These are phyloP conservation scores for Trichoderma sp. DNA, from an alignment of 2,329 filamentous ascomycete genomes.

Conservation along the genomic window DNA sequence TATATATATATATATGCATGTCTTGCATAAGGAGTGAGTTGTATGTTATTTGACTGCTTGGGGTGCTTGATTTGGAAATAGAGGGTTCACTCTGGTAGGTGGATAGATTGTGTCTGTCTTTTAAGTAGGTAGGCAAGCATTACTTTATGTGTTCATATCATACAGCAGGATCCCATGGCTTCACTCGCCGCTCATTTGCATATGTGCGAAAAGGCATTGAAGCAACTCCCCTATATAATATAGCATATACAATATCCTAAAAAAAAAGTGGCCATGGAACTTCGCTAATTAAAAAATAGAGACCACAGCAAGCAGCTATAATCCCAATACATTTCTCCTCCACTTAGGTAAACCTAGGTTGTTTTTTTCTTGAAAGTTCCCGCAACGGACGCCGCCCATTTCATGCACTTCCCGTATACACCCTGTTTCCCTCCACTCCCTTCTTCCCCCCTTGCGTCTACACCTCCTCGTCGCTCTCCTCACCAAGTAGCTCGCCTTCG, in stretches of 20 bases:
- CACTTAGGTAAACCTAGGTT: neutral
- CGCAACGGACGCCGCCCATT: conserved; percentile 3
- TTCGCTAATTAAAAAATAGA: neutral
- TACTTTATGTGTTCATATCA: neutral
- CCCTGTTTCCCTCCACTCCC: neutral
- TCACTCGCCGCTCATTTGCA: neutral
- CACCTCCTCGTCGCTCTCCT: conserved; percentile 89
- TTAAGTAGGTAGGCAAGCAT: neutral
- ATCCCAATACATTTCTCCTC: neutral
- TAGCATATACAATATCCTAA: conserved; percentile 8
- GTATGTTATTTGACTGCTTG: neutral
- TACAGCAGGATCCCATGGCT: neutral
- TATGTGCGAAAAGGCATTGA: neutral
- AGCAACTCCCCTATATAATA: neutral
- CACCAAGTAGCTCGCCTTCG: conserved; percentile 88
- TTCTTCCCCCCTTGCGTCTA: conserved; percentile 18
- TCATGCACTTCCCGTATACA: neutral
- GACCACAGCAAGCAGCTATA: conserved; percentile 1
- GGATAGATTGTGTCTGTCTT: neutral
- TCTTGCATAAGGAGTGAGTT: neutral
- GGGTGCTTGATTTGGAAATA: neutral
- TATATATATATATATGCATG: neutral
- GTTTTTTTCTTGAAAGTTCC: conserved; percentile 3
- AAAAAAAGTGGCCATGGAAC: neutral
- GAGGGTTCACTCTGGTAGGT: neutral